Percentiles rank a stretch among this genome's conserved stretches.
phyloP scores from a whole-genome alignment of 352 stramenopile genomes.

The Peronosclerospora sorghi region DNA sequence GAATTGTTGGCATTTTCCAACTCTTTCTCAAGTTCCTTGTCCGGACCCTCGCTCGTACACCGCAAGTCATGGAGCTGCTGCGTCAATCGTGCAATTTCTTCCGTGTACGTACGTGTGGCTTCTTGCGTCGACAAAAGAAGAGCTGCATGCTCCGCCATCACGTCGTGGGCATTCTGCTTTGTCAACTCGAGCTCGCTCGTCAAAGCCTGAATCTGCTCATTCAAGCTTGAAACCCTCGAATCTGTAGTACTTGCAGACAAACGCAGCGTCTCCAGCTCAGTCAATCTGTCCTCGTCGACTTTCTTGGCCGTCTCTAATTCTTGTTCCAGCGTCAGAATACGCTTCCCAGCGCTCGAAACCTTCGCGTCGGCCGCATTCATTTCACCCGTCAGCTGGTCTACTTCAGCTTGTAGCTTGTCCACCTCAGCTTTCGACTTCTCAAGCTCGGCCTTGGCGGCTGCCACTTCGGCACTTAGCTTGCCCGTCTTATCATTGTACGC shows the following conservation, averaged over 20 bases:
- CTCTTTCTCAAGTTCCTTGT: conserved; percentile 15
- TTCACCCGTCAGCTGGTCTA: conserved; percentile 19
- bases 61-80: conserved; percentile 22
- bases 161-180: conserved; percentile 8
- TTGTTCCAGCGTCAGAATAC: conserved; percentile 13
- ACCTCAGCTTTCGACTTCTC: conserved; percentile 8
- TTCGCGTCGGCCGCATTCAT: conserved; percentile 4
- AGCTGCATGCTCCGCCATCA: conserved; percentile 1
- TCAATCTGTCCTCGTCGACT: conserved; percentile 2
- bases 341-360: conserved; percentile 5
- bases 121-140: conserved; percentile 10
- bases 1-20: conserved; percentile 22
- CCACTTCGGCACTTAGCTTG: conserved; percentile 20
- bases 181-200: conserved; percentile 15
- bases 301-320: conserved; percentile 8
- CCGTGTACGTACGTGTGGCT: conserved; percentile 12
- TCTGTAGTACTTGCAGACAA: conserved; percentile 11
- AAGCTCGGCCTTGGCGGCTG: conserved; percentile 13
- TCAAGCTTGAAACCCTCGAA: conserved; percentile 1
- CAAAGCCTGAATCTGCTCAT: conserved; percentile 17
- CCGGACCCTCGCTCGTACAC: conserved; percentile 13
- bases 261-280: conserved; percentile 11
- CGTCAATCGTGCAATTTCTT: conserved; percentile 23
- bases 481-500: conserved; percentile 21
- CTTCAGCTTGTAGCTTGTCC: conserved; percentile 19